Evolutionary conservation across 495 filamentous ascomycete species (phyloP), one percentile per base, ranked within the genome.

Genomic region (Hypoxylon fragiforme): DNA sequence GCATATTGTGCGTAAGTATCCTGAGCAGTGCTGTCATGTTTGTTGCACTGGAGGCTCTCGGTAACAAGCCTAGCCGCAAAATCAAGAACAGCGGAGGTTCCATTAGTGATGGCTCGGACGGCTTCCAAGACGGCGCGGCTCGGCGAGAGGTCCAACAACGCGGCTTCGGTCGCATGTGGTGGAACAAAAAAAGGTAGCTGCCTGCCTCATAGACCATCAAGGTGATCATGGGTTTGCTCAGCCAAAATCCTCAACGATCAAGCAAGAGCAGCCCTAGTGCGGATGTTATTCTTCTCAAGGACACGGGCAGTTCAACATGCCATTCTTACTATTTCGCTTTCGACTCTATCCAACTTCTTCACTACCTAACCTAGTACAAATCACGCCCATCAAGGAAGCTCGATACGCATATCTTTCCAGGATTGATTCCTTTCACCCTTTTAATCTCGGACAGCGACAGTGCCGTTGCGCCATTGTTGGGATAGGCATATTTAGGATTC

Each of bases 1-100:
- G 89, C 8, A 95, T 96, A 50, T 69, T 96, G 18, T 83, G 81
- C 57, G 69, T 83, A 22, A 92, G 89, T 70, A 92, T 95, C 40
- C 53, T 88, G 2, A 83, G 85, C 57, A 84, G 86, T 11, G 60
- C 82, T 6, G 55, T 76, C 30, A 89, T 91, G 86, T 79, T 83
- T 26, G 56, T 85, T n/a, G 61, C 89, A 43, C 70, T 92, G 21
- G 78, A 75, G 42, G 44, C 86, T 22, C 70, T 88, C 46, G 86
- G 87, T 42, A 82, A 82, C 47, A 62, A 74, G 31, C 68, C 77
- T 1, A 77, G 65, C 49, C 67, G 69, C 3, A 82, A 81, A 61
- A 34, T 64, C 21, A 37, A 31, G 7, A 63, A 58, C 43, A 56
- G 61, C 16, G 69, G 73, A 36, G 59, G 65, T 42, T 77, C 75